These are phyloP conservation scores for Microsporum ferrugineum DNA, from an alignment of 2,329 filamentous ascomycete species.

Conservation along the genomic window DNA sequence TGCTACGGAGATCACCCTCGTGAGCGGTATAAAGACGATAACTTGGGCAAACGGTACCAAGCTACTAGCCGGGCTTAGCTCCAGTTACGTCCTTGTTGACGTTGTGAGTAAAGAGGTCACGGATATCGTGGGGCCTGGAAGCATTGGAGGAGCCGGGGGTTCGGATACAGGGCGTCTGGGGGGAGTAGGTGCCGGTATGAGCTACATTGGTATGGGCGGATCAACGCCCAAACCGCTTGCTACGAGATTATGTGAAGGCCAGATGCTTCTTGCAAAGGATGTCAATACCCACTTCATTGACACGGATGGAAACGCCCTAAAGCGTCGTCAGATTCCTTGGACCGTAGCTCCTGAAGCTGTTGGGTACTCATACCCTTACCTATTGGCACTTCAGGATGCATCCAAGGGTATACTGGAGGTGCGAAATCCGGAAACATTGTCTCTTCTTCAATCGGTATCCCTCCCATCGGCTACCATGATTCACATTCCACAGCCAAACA, in stretches of 20 bases:
- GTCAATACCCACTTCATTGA: slow-evolving; percentile 92
- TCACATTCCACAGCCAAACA: slow-evolving; percentile 83
- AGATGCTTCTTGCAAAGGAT: slow-evolving; percentile 92
- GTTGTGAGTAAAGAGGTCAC: slow-evolving; percentile 60
- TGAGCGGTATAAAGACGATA: slow-evolving; percentile 74
- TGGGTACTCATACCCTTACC: slow-evolving; percentile 93
- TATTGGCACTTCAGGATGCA: slow-evolving; percentile 72
- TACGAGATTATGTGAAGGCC: slow-evolving; percentile 65
- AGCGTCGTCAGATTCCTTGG: slow-evolving; percentile 89
- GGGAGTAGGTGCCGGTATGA: slow-evolving; percentile 77
- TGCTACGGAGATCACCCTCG: slow-evolving; percentile 62
- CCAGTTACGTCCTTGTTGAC: slow-evolving; percentile 82
- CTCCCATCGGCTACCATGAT: slow-evolving; percentile 73
- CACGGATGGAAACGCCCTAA: slow-evolving; percentile 65
- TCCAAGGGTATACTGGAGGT: slow-evolving; percentile 80
- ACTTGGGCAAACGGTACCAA: slow-evolving; percentile 85
- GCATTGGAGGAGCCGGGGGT: slow-evolving; percentile 53
- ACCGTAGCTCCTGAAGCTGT: slow-evolving; percentile 74
- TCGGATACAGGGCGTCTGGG: slow-evolving; percentile 65
- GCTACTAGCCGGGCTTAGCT: slow-evolving; percentile 80
- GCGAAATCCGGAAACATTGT: slow-evolving; percentile 81
- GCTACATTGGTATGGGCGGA: slow-evolving; percentile 87
- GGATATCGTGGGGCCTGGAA: slow-evolving; percentile 68
- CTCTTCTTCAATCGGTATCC: slow-evolving; percentile 72
- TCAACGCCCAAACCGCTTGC: slow-evolving; percentile 86